A percentile compares a stretch with the other conserved stretches of the same genome.
Evolutionary conservation across 2,329 filamentous ascomycete species (phyloP).

Genomic region (Golovinomyces cichoracearum): DNA sequence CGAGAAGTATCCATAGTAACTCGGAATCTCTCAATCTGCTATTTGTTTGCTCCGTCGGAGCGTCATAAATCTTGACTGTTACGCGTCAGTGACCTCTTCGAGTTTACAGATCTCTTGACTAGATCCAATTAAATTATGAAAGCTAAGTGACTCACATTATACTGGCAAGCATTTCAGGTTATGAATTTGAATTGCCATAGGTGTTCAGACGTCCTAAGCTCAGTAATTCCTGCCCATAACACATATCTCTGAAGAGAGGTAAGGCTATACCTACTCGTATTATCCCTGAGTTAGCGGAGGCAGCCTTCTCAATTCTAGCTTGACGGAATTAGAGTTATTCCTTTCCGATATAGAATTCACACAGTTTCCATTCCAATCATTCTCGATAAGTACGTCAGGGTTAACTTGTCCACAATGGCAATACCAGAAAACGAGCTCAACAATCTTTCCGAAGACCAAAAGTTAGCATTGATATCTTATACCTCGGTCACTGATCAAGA

Average conservation of each 20-base stretch:
- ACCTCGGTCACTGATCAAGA: conserved; percentile 71
- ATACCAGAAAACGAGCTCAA: conserved; percentile 30
- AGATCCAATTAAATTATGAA: too few species aligned
- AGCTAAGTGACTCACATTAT: too few species aligned
- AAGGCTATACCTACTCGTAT: too few species aligned
- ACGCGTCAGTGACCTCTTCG: neutral
- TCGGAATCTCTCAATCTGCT: neutral
- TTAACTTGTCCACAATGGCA: conserved; percentile 18
- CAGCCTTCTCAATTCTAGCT: too few species aligned
- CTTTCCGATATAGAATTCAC: neutral
- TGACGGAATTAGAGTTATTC: neutral
- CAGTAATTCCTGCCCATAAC: too few species aligned
- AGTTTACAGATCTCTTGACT: neutral
- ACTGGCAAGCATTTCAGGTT: too few species aligned
- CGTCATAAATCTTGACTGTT: neutral
- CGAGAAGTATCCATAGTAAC: conserved; percentile 13
- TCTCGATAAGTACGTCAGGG: neutral
- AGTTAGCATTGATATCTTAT: conserved; percentile 66
- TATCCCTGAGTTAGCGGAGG: too few species aligned
- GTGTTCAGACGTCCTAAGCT: too few species aligned
- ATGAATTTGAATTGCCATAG: too few species aligned
- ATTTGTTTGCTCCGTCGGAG: neutral
- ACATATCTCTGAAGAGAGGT: too few species aligned
- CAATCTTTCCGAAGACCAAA: conserved; percentile 52
- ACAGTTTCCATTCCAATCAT: neutral